phyloP scores from a whole-genome alignment of 2,329 filamentous ascomycete genomes.

The Lachnellula arida region DNA sequence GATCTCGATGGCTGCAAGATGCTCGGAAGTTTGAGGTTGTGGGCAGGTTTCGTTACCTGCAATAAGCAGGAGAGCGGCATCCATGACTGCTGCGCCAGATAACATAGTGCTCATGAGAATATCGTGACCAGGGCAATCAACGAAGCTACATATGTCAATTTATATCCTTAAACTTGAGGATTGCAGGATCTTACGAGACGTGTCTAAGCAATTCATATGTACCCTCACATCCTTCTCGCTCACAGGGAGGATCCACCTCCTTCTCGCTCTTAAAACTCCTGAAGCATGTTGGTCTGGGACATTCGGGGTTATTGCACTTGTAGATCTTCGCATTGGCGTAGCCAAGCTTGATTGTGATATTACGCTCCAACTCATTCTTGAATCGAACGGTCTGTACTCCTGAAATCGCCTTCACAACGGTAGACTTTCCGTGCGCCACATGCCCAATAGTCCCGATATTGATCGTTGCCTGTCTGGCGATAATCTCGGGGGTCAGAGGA shows the following conservation, averaged over 20 bases:
- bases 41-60: constrained; percentile 98
- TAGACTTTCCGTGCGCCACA: constrained; percentile 98
- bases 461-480: constrained; percentile 95
- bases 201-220: constrained; percentile 86
- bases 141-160: constrained; percentile 60
- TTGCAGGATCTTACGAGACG: constrained; percentile 66
- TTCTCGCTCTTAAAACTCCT: constrained; percentile 98
- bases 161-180: not conserved
- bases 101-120: constrained; percentile 99
- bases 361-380: constrained; percentile 99
- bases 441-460: constrained; percentile 99
- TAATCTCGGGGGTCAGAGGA: constrained; percentile 92
- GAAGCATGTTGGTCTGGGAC: constrained; percentile 92
- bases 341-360: constrained; percentile 99
- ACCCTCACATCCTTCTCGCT: constrained; percentile 84
- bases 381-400: constrained; percentile 98
- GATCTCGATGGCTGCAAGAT: constrained; percentile 98
- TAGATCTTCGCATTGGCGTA: constrained; percentile 99
- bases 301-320: constrained; percentile 90
- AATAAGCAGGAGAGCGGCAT: constrained; percentile 91
- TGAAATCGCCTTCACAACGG: constrained; percentile 98
- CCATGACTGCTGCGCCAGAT: constrained; percentile 99
- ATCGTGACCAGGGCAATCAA: constrained; percentile 98
- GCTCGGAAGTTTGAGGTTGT: constrained; percentile 96
- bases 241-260: constrained; percentile 93